These are phyloP conservation scores for Pseudoscleropodium purum DNA, from an alignment of 225 moss, liverwort and hornwort species.

Conservation along the genomic window DNA sequence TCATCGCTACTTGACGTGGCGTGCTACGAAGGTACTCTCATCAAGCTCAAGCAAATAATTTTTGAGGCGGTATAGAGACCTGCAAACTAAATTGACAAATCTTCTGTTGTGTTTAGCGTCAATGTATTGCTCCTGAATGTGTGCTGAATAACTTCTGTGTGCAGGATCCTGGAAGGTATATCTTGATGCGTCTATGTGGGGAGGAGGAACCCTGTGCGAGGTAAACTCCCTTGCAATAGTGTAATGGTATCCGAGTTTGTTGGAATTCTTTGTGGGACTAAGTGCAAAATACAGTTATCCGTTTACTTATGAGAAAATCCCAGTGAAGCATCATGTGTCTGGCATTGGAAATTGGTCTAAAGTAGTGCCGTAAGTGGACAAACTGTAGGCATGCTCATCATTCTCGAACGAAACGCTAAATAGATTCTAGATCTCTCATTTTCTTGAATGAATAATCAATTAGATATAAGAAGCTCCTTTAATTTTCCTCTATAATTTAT, in stretches of 20 bases:
- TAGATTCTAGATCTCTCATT: neutral
- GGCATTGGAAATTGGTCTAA: neutral
- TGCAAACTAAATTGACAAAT: neutral
- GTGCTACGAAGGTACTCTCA: conserved; percentile 68
- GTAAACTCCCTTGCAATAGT: conserved; percentile 4
- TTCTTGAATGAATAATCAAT: neutral
- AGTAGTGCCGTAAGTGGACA: neutral
- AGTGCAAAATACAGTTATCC: neutral
- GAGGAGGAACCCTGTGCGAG: conserved; percentile 78
- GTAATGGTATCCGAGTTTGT: neutral
- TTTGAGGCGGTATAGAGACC: neutral
- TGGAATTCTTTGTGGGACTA: neutral
- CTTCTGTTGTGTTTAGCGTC: neutral
- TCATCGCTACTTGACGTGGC: conserved; percentile 92
- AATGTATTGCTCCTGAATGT: neutral
- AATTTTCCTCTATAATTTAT: neutral
- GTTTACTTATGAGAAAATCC: neutral
- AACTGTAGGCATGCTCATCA: neutral
- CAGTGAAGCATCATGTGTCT: neutral
- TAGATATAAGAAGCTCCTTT: neutral
- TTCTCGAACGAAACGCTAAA: neutral
- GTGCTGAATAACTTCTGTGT: neutral
- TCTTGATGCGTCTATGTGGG: conserved; percentile 72
- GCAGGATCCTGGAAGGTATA: conserved; percentile 84
- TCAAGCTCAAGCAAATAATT: neutral